These are phyloP conservation scores for Jatropha curcas DNA, from an alignment of 345 rosid species.

Conservation along the genomic window DNA sequence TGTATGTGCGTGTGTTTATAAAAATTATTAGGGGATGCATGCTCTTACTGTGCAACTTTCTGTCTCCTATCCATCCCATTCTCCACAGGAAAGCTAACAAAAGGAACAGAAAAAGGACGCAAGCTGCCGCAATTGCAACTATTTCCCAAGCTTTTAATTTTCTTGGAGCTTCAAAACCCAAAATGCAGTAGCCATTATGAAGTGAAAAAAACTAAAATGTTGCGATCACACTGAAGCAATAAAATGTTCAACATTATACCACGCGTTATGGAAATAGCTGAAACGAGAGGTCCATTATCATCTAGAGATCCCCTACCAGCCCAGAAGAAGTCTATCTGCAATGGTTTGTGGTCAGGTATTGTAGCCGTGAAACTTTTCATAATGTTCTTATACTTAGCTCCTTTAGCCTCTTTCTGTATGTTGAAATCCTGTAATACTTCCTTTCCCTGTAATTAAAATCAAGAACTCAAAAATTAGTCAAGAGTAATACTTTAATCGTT, in stretches of 20 bases:
- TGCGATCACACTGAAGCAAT: neutral
- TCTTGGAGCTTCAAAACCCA: no score
- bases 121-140: neutral
- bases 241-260: neutral
- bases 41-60: conserved; percentile 10
- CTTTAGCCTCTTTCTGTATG: conserved; percentile 9
- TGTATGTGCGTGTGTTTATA: no score
- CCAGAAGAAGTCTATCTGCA: conserved; percentile 9
- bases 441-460: no score
- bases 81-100: conserved; percentile 19
- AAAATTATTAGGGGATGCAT: neutral
- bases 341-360: no score
- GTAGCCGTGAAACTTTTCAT: no score
- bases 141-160: neutral
- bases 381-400: neutral
- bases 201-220: neutral
- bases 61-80: conserved; percentile 21
- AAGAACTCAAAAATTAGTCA: no score
- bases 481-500: no score
- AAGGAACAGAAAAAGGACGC: neutral
- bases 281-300: conserved; percentile 24
- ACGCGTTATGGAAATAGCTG: conserved; percentile 19
- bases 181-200: neutral
- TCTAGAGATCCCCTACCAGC: conserved; percentile 18
- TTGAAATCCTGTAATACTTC: neutral